These are phyloP conservation scores for Lasiodiplodia gonubiensis DNA, from an alignment of 2,329 filamentous ascomycete species.

Conservation along the genomic window DNA sequence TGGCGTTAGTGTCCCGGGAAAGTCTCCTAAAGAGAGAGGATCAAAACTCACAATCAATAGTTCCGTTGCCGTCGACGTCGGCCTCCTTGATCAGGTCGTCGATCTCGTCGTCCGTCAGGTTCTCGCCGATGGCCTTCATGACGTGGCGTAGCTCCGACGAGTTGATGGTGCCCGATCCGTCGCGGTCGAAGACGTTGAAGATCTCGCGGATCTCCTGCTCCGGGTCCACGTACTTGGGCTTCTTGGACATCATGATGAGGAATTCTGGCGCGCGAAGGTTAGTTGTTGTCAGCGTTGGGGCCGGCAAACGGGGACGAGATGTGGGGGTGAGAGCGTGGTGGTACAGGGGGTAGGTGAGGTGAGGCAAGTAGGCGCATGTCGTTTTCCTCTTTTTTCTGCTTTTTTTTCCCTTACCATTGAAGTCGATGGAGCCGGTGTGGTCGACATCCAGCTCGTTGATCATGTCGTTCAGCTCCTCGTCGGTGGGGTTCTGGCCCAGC, in stretches of 20 bases:
- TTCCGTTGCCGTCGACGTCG: conserved; percentile 67
- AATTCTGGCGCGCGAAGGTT: no score
- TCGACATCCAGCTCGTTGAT: conserved; percentile 70
- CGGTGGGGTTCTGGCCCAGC: conserved; percentile 67
- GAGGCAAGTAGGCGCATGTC: background rate
- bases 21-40: no score
- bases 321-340: background rate
- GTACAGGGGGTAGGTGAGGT: background rate
- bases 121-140: conserved; percentile 69
- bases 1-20: no score
- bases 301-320: no score
- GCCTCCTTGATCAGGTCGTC: conserved; percentile 70
- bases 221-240: conserved; percentile 65
- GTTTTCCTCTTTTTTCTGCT: background rate
- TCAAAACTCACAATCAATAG: conserved; percentile 66
- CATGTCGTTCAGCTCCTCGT: conserved; percentile 68
- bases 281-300: no score
- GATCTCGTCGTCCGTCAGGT: conserved; percentile 66
- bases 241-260: conserved; percentile 68
- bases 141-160: conserved; percentile 66
- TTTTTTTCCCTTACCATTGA: conserved; percentile 56
- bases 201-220: conserved; percentile 69
- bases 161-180: conserved; percentile 69
- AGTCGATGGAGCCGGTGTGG: conserved; percentile 69
- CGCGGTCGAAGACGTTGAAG: conserved; percentile 70